These are phyloP conservation scores for Kurtzmaniella quercitrusa DNA, from an alignment of 1,139 yeast species.

Conservation along the genomic window DNA sequence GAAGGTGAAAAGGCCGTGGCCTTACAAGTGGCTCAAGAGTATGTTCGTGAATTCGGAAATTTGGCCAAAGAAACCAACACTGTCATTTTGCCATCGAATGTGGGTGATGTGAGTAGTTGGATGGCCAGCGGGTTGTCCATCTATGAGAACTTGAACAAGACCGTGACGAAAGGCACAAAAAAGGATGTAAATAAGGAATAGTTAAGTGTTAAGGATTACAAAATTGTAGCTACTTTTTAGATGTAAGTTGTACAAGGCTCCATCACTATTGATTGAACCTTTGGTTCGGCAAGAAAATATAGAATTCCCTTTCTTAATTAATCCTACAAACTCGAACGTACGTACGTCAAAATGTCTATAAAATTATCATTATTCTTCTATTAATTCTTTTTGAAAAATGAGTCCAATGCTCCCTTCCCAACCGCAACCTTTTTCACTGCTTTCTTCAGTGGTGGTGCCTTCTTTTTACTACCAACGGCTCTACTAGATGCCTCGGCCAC, in stretches of 20 bases:
- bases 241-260: too few relatives aligned
- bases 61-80: constrained; percentile 81
- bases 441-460: constrained; percentile 14
- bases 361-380: background rate
- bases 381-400: constrained; percentile 44
- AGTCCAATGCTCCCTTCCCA: constrained; percentile 61
- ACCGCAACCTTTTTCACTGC: constrained; percentile 38
- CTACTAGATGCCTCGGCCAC: constrained; percentile 17
- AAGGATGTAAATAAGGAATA: constrained; percentile 5
- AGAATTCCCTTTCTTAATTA: too few relatives aligned
- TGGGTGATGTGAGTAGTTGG: constrained; percentile 71
- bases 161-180: constrained; percentile 3
- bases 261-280: too few relatives aligned
- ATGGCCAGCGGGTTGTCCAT: constrained; percentile 78
- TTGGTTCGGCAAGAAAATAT: too few relatives aligned
- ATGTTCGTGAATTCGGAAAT: constrained; percentile 76
- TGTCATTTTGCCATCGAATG: constrained; percentile 69
- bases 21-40: constrained; percentile 78
- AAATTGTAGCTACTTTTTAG: too few relatives aligned
- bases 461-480: constrained; percentile 15
- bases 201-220: background rate
- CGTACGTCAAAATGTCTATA: background rate
- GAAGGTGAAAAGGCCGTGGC: constrained; percentile 75
- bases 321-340: too few relatives aligned
- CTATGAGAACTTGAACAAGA: constrained; percentile 48